These are phyloP conservation scores for Xylaria grammica DNA, from an alignment of 495 filamentous ascomycete genomes.

Conservation along the genomic window DNA sequence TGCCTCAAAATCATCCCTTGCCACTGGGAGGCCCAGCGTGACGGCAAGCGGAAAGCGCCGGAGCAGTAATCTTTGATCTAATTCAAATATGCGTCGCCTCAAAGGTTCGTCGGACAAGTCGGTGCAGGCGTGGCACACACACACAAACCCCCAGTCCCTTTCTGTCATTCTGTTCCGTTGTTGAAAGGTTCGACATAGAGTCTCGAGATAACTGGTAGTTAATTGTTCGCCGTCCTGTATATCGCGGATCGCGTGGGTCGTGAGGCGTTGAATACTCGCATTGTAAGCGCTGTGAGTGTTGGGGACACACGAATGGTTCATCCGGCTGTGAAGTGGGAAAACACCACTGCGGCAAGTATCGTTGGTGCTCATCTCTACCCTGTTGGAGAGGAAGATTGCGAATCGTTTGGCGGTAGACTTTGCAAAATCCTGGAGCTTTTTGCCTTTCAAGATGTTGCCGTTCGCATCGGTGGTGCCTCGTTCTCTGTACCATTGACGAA, in stretches of 20 bases:
- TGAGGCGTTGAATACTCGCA: neutral
- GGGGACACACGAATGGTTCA: conserved; percentile 32
- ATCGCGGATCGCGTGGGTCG: conserved; percentile 22
- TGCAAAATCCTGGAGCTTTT: neutral
- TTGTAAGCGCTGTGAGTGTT: conserved; percentile 22
- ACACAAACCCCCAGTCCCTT: neutral
- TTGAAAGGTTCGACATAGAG: neutral
- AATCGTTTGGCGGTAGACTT: conserved; percentile 8
- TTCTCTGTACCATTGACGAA: conserved; percentile 3
- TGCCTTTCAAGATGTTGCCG: neutral
- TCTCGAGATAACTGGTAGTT: conserved; percentile 19
- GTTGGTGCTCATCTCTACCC: conserved; percentile 17
- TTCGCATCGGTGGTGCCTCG: neutral
- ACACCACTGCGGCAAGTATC: conserved; percentile 21
- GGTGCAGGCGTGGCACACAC: neutral
- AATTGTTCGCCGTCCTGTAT: conserved; percentile 29
- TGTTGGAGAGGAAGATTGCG: conserved; percentile 31
- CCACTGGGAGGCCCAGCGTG: neutral
- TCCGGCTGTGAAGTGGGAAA: conserved; percentile 24
- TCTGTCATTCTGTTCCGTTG: neutral
- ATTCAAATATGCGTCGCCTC: no score
- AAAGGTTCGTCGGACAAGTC: no score
- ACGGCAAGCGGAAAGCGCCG: no score
- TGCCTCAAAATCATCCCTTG: neutral
- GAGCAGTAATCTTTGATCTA: no score